Evolutionary conservation across 495 filamentous ascomycete species (phyloP).

Genomic region (Penicillium bovifimosum): DNA sequence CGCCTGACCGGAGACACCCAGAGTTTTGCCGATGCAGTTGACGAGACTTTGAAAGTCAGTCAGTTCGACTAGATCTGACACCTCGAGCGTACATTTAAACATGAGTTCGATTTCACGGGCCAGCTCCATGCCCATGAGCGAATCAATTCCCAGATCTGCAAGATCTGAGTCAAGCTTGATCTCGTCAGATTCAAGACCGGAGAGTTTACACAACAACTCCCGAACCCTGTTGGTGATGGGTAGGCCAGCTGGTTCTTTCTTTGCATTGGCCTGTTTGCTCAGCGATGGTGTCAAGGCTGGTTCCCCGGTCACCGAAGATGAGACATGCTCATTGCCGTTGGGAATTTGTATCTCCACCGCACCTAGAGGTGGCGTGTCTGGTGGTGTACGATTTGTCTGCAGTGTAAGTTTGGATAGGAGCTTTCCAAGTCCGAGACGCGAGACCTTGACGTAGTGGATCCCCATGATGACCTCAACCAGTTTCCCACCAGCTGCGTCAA

Average conservation of each 20-base stretch:
- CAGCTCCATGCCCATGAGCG: slow-evolving; percentile 51
- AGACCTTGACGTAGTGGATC: slow-evolving; percentile 25
- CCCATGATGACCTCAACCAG: slow-evolving; percentile 36
- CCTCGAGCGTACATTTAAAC: slow-evolving; percentile 36
- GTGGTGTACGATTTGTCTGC: too few species aligned
- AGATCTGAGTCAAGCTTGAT: slow-evolving; percentile 35
- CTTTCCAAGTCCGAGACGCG: not conserved
- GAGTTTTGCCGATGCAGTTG: not conserved
- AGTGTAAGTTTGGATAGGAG: not conserved
- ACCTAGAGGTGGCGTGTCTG: too few species aligned
- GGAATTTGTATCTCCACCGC: not conserved
- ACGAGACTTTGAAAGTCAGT: not conserved
- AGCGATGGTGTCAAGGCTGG: too few species aligned
- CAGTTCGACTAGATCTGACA: slow-evolving; percentile 33
- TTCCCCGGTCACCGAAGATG: too few species aligned
- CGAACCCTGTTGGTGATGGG: too few species aligned
- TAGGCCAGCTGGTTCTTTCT: slow-evolving; percentile 27
- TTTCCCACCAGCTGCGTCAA: slow-evolving; percentile 10
- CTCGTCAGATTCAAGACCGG: slow-evolving; percentile 39
- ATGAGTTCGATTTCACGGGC: slow-evolving; percentile 41
- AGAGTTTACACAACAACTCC: too few species aligned
- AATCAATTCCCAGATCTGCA: slow-evolving; percentile 52
- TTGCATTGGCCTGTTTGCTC: not conserved
- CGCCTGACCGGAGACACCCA: too few species aligned
- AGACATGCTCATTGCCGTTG: too few species aligned